Evolutionary conservation across 805 yeast species (phyloP).

Genomic region (Torulaspora delbrueckii): DNA sequence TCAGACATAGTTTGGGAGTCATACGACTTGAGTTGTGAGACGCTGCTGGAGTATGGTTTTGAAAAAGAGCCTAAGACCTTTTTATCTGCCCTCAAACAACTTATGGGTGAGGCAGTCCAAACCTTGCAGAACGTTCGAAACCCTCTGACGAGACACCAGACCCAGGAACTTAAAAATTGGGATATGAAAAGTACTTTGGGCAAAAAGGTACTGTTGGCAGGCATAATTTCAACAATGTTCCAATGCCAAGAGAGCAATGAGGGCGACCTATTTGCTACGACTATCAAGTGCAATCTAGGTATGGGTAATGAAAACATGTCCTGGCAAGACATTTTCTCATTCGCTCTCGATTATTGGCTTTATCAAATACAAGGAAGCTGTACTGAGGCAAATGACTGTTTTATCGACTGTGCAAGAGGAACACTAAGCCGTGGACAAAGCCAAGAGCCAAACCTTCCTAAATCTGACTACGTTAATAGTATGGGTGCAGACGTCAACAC

Average conservation of each 20-base stretch:
- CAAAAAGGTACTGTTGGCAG: slow-evolving; percentile 60
- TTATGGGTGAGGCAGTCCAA: slow-evolving; percentile 47
- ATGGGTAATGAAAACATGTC: slow-evolving; percentile 34
- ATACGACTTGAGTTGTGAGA: slow-evolving; percentile 27
- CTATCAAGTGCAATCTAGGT: slow-evolving; percentile 8
- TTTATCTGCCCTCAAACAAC: slow-evolving; percentile 50
- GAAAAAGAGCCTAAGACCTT: slow-evolving; percentile 41
- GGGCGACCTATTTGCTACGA: slow-evolving; percentile 15
- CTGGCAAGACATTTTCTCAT: slow-evolving; percentile 69
- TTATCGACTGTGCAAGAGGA: background rate
- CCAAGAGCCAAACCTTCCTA: background rate
- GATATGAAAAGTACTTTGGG: slow-evolving; percentile 48
- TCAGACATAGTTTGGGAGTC: slow-evolving; percentile 56
- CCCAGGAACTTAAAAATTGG: slow-evolving; percentile 3
- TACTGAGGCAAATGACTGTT: slow-evolving; percentile 8
- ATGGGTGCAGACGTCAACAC: background rate
- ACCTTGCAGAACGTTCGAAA: slow-evolving; percentile 7
- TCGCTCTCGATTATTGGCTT: slow-evolving; percentile 68
- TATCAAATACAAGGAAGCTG: slow-evolving; percentile 23
- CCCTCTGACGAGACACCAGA: background rate
- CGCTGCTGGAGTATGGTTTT: slow-evolving; percentile 24
- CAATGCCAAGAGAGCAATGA: slow-evolving; percentile 68
- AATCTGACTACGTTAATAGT: background rate
- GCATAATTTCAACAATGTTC: slow-evolving; percentile 59
- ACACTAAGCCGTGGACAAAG: background rate